phyloP scores from a whole-genome alignment of 192 early-diverging fungal species.

The Spizellomyces punctatus region DNA sequence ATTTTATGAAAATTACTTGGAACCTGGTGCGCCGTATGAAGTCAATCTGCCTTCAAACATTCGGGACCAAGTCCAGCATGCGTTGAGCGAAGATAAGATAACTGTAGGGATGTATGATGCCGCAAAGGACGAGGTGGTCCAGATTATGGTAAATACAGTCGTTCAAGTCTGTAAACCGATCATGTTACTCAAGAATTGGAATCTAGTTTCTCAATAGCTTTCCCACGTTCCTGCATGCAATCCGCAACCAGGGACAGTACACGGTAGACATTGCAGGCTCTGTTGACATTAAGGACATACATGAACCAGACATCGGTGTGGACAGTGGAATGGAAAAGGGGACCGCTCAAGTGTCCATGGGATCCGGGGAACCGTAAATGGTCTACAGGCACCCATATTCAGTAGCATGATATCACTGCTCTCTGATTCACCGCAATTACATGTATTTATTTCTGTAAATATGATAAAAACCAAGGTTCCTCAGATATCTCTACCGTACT shows the following conservation, averaged over 20 bases:
- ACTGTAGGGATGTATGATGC: conserved; percentile 24
- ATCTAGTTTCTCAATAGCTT: conserved; percentile 28
- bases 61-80: neutral
- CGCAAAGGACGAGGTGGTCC: conserved; percentile 28
- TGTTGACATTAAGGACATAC: no score
- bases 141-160: conserved; percentile 23
- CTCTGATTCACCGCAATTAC: no score
- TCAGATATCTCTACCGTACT: no score
- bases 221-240: conserved; percentile 15
- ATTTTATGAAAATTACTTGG: conserved; percentile 27
- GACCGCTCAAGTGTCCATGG: no score
- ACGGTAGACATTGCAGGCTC: no score
- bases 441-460: no score
- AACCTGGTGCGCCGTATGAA: conserved; percentile 23
- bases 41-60: conserved; percentile 25
- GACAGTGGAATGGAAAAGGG: no score
- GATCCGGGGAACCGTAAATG: no score
- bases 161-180: neutral
- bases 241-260: conserved; percentile 1
- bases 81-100: conserved; percentile 3
- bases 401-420: no score
- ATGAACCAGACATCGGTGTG: no score
- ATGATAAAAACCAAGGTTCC: no score
- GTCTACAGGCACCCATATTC: no score
- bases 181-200: neutral